Conservation (phyloP, 192 early-diverging fungal genomes). For the Spinellus fusiger region DNA sequence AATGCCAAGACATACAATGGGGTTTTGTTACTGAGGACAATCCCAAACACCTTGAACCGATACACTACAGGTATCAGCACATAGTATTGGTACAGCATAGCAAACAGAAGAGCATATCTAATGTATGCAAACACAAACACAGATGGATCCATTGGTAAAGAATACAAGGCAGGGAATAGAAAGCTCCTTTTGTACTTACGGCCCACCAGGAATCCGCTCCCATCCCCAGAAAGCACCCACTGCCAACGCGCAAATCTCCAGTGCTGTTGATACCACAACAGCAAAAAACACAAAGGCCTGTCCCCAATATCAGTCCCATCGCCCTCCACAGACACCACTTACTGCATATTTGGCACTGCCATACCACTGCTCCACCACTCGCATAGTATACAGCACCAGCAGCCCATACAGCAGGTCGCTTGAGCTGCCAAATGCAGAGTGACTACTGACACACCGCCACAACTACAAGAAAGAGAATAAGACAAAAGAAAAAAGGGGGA, state of each 20-base stretch:
- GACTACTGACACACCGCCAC: conserved; percentile 54
- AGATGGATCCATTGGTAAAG: background rate
- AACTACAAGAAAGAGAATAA: conserved; percentile 34
- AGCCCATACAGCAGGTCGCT: conserved; percentile 56
- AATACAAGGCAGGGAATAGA: background rate
- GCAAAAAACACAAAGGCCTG: conserved; percentile 51
- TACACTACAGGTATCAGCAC: conserved; percentile 45
- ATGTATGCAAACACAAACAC: background rate
- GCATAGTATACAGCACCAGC: conserved; percentile 50
- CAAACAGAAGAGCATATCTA: conserved; percentile 50
- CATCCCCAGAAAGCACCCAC: conserved; percentile 39
- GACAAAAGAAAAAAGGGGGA: background rate
- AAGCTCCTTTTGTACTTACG: conserved; percentile 30
- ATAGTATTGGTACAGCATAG: conserved; percentile 52
- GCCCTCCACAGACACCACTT: no score
- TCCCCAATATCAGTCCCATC: no score
- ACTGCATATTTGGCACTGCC: conserved; percentile 58
- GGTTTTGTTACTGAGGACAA: conserved; percentile 44
- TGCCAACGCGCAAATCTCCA: conserved; percentile 47
- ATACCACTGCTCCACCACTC: conserved; percentile 56
- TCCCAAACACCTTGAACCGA: conserved; percentile 46
- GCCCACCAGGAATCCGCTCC: conserved; percentile 45
- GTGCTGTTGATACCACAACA: conserved; percentile 38
- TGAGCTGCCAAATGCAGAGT: conserved; percentile 48
- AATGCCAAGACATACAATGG: conserved; percentile 40